These are phyloP conservation scores for Aureobasidium namibiae DNA, from an alignment of 2,329 filamentous ascomycete species.

Conservation along the genomic window DNA sequence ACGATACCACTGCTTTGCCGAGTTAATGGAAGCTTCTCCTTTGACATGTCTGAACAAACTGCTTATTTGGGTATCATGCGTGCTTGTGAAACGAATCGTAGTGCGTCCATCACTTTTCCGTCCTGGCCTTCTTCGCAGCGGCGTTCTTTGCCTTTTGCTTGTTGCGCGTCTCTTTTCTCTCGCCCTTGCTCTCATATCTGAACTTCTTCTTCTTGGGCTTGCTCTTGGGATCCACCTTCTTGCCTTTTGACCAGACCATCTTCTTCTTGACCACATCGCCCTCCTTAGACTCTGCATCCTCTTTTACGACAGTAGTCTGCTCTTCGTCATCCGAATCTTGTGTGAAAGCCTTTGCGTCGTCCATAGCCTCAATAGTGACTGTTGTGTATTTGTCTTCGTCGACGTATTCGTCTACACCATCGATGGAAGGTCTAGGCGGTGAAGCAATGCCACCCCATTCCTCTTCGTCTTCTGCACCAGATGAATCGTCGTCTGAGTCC, in stretches of 20 bases:
- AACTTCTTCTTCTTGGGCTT: conserved; percentile 80
- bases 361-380: conserved; percentile 85
- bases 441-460: conserved; percentile 39
- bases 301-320: conserved; percentile 1
- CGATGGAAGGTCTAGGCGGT: conserved; percentile 34
- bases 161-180: conserved; percentile 55
- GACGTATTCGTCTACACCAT: conserved; percentile 63
- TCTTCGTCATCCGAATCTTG: conserved; percentile 7
- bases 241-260: conserved; percentile 36
- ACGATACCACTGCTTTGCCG: conserved; percentile 4
- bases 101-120: conserved; percentile 27
- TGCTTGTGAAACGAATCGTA: not conserved
- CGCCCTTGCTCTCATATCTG: conserved; percentile 81
- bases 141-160: conserved; percentile 63
- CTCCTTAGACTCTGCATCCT: conserved; percentile 9
- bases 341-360: conserved; percentile 41
- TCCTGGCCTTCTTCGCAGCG: conserved; percentile 55
- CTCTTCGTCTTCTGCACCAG: conserved; percentile 16
- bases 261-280: conserved; percentile 15
- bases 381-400: conserved; percentile 95
- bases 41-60: conserved; percentile 5
- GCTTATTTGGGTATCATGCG: conserved; percentile 10
- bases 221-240: conserved; percentile 40
- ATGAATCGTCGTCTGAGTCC: conserved; percentile 24
- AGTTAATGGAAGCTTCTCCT: not conserved